These are phyloP conservation scores for Beauveria sp. DNA, from an alignment of 2,329 filamentous ascomycete genomes.

Conservation along the genomic window DNA sequence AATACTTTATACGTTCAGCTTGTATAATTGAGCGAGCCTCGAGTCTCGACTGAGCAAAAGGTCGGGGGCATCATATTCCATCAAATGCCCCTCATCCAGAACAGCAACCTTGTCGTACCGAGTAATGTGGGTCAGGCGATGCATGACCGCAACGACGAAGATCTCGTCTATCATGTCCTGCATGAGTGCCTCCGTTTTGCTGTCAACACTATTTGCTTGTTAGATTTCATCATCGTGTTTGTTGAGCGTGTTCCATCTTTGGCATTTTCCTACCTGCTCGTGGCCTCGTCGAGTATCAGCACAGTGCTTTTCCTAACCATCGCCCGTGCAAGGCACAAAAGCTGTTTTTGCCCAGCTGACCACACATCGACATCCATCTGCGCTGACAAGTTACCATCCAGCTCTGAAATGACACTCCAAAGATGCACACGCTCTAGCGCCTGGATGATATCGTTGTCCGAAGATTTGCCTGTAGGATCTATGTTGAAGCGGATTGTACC, in stretches of 20 bases:
- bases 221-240: background rate
- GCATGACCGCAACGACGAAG: conserved; percentile 36
- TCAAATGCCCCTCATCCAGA: conserved; percentile 5
- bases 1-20: background rate
- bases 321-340: conserved; percentile 32
- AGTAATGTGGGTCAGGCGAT: conserved; percentile 37
- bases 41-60: background rate
- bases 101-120: conserved; percentile 54
- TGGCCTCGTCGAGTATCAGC: background rate
- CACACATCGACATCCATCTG: conserved; percentile 22
- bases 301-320: conserved; percentile 20
- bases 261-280: background rate
- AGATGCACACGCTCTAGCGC: background rate
- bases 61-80: background rate
- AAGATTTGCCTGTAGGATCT: background rate
- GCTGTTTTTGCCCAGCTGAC: conserved; percentile 37
- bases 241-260: too few species aligned
- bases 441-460: background rate
- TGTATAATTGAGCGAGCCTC: background rate
- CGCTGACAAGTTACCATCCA: conserved; percentile 28
- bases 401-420: conserved; percentile 29
- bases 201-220: conserved; percentile 22
- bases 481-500: background rate
- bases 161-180: conserved; percentile 23
- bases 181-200: conserved; percentile 25